Evolutionary conservation across 345 rosid genomes (phyloP).

Genomic region (Schrenkiella parvula): DNA sequence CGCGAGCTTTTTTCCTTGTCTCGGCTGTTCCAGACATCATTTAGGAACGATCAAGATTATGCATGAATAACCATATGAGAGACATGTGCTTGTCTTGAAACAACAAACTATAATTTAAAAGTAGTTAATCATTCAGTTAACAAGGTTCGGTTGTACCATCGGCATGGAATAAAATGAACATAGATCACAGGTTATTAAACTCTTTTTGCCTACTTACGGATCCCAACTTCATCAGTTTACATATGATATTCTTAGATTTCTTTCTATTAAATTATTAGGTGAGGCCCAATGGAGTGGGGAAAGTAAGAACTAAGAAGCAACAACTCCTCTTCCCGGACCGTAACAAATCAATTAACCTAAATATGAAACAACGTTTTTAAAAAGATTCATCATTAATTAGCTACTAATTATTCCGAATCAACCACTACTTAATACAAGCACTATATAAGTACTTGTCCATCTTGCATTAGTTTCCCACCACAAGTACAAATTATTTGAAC

Average conservation of each 20-base stretch:
- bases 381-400: neutral
- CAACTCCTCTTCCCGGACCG: conserved; percentile 26
- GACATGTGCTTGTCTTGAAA: neutral
- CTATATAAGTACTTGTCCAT: conserved; percentile 12
- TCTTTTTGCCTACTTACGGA: neutral
- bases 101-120: neutral
- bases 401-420: conserved; percentile 1
- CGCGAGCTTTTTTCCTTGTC: neutral
- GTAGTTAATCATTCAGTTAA: neutral
- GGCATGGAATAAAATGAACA: neutral
- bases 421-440: neutral
- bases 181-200: neutral
- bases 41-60: neutral
- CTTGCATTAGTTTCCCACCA: conserved; percentile 18
- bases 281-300: conserved; percentile 10
- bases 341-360: conserved; percentile 29
- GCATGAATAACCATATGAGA: neutral
- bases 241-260: neutral
- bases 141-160: neutral
- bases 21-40: neutral
- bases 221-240: conserved; percentile 18
- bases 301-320: conserved; percentile 28
- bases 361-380: neutral
- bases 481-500: conserved; percentile 15
- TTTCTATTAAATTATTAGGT: neutral